Percentiles rank a stretch among this genome's conserved stretches.
phyloP scores from a whole-genome alignment of 176 grass and related monocot genomes.

The Carex myosuroides region DNA sequence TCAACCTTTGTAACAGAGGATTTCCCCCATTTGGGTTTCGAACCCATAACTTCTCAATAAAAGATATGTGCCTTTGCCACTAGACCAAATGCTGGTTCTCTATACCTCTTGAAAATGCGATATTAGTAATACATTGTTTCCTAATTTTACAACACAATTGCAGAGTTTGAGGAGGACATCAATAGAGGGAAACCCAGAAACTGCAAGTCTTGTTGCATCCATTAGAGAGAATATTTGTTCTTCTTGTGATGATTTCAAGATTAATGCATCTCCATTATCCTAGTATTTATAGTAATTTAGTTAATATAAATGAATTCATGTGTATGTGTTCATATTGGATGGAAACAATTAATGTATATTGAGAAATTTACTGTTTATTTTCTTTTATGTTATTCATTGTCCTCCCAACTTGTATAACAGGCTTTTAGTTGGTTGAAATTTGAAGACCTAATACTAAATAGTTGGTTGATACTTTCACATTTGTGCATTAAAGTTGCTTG shows the following conservation, averaged over 20 bases:
- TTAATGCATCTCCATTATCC: slow-evolving; percentile 7
- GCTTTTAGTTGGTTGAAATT: slow-evolving; percentile 7
- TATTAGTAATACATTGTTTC: neutral
- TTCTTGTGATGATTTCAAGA: slow-evolving; percentile 13
- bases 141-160: neutral
- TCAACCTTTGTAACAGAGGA: too few species aligned
- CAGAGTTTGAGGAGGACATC: slow-evolving; percentile 56
- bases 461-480: neutral
- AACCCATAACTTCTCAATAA: too few species aligned
- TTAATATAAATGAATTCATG: neutral
- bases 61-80: too few species aligned
- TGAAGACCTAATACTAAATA: neutral
- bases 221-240: slow-evolving; percentile 45
- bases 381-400: neutral
- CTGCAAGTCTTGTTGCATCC: slow-evolving; percentile 43
- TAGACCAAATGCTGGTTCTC: too few species aligned
- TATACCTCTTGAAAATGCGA: neutral
- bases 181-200: slow-evolving; percentile 40
- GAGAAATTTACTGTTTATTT: neutral
- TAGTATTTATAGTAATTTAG: slow-evolving; percentile 28
- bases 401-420: slow-evolving; percentile 9
- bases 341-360: slow-evolving; percentile 13
- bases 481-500: neutral
- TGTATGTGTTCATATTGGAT: slow-evolving; percentile 6
- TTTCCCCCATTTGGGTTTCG: too few species aligned